Evolutionary conservation across 805 yeast species (phyloP).

Genomic region (Ogataea saltuana): DNA sequence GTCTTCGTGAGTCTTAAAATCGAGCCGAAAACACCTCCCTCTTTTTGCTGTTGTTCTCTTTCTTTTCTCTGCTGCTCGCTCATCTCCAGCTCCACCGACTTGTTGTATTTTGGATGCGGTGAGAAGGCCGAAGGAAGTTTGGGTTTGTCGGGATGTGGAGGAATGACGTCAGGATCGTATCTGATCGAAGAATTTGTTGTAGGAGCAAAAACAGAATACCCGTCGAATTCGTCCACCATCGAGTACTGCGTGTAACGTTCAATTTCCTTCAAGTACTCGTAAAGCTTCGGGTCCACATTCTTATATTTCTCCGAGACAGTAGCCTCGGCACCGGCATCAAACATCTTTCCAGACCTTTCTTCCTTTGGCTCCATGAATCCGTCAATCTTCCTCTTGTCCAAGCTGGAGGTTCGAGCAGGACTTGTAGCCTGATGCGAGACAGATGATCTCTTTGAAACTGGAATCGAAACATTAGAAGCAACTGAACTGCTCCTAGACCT

Average conservation of each 20-base stretch:
- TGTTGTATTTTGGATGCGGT: slow-evolving; percentile 31
- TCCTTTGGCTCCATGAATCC: slow-evolving; percentile 16
- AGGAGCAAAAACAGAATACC: slow-evolving; percentile 28
- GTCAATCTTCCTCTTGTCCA: slow-evolving; percentile 9
- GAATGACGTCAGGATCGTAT: slow-evolving; percentile 46
- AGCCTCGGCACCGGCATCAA: slow-evolving; percentile 12
- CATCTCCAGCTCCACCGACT: slow-evolving; percentile 28
- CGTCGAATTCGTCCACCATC: slow-evolving; percentile 1
- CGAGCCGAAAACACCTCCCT: slow-evolving; percentile 33
- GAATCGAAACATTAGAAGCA: slow-evolving; percentile 1
- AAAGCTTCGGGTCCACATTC: slow-evolving; percentile 46
- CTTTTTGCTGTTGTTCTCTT: slow-evolving; percentile 19
- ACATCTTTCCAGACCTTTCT: neutral
- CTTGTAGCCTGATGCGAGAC: neutral
- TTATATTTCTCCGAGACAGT: slow-evolving; percentile 27
- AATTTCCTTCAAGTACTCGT: slow-evolving; percentile 44
- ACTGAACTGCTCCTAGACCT: slow-evolving; percentile 14
- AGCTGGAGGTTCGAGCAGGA: slow-evolving; percentile 1
- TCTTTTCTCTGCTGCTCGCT: slow-evolving; percentile 22
- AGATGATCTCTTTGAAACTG: slow-evolving; percentile 1
- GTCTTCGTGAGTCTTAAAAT: slow-evolving; percentile 32
- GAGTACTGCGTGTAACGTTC: slow-evolving; percentile 13
- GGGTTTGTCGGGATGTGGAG: slow-evolving; percentile 50
- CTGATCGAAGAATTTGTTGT: slow-evolving; percentile 28
- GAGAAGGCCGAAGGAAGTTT: slow-evolving; percentile 51